Percentiles rank a stretch among this genome's conserved stretches.
These are phyloP conservation scores for Ascocoryne sarcoides DNA, from an alignment of 2,329 filamentous ascomycete species.

Conservation along the genomic window DNA sequence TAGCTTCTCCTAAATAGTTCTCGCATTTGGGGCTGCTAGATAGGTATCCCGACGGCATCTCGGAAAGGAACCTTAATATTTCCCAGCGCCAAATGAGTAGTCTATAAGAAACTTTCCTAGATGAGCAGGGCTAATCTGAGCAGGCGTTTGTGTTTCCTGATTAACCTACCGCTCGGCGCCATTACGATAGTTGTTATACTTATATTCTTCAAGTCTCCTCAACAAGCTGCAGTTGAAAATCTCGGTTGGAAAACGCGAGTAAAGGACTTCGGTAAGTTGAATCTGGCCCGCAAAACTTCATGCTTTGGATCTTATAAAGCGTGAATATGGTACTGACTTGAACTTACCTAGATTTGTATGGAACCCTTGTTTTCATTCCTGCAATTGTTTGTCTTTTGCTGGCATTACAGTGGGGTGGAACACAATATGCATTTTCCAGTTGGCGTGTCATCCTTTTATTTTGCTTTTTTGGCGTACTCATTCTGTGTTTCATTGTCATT, in stretches of 20 bases:
- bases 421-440: slow-evolving; percentile 30
- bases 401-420: slow-evolving; percentile 35
- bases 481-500: slow-evolving; percentile 25
- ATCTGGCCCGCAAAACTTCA: too few species aligned
- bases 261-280: slow-evolving; percentile 28
- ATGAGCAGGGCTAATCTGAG: too few species aligned
- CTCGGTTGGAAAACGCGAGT: slow-evolving; percentile 27
- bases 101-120: too few species aligned
- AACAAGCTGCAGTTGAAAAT: slow-evolving; percentile 29
- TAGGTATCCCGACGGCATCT: too few species aligned
- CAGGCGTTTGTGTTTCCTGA: slow-evolving; percentile 25
- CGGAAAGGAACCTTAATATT: too few species aligned
- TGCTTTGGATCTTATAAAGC: too few species aligned
- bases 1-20: too few species aligned
- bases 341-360: too few species aligned
- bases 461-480: slow-evolving; percentile 25
- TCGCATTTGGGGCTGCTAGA: too few species aligned
- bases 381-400: slow-evolving; percentile 31
- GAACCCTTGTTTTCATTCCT: slow-evolving; percentile 30
- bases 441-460: slow-evolving; percentile 30
- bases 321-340: too few species aligned
- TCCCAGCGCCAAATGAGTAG: too few species aligned
- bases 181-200: slow-evolving; percentile 33
- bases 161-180: slow-evolving; percentile 28
- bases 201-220: slow-evolving; percentile 34